These are phyloP conservation scores for Diaporthe eres DNA, from an alignment of 2,329 filamentous ascomycete genomes.

Conservation along the genomic window DNA sequence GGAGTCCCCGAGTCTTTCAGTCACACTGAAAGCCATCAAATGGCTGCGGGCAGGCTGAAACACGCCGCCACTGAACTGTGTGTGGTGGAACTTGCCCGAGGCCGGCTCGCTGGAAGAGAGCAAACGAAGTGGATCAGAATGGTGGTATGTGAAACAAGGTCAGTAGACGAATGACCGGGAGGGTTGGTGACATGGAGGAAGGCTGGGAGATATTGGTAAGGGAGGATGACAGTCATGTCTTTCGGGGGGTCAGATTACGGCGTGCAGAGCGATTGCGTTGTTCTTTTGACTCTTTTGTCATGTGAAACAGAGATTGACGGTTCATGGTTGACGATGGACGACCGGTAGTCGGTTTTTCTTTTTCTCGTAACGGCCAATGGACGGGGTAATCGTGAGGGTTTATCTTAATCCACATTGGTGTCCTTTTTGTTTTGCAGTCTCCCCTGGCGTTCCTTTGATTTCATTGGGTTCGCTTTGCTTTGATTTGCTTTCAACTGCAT, in stretches of 20 bases:
- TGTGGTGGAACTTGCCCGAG: neutral
- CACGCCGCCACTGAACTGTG: neutral
- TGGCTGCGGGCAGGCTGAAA: neutral
- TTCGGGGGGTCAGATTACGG: constrained; percentile 35
- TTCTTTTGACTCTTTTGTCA: constrained; percentile 31
- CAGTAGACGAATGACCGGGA: constrained; percentile 15
- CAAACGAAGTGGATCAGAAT: neutral
- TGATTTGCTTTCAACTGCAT: neutral
- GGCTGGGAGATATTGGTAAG: constrained; percentile 19
- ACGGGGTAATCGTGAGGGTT: constrained; percentile 28
- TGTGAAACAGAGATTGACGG: constrained; percentile 33
- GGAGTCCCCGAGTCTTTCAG: constrained; percentile 1
- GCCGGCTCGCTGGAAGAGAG: neutral
- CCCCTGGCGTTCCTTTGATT: neutral
- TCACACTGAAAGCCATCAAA: neutral
- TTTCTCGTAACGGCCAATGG: constrained; percentile 32
- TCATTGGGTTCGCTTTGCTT: neutral
- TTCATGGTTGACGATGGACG: constrained; percentile 41
- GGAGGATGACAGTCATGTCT: constrained; percentile 8
- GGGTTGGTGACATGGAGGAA: neutral
- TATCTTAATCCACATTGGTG: constrained; percentile 45
- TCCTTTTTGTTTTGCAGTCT: constrained; percentile 34
- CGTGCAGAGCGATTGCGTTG: constrained; percentile 40
- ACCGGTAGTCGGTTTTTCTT: constrained; percentile 36
- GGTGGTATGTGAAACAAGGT: neutral